Base-by-base conservation (phyloP, 2,329 filamentous ascomycete species). In the Scedosporium dehoogii region DNA sequence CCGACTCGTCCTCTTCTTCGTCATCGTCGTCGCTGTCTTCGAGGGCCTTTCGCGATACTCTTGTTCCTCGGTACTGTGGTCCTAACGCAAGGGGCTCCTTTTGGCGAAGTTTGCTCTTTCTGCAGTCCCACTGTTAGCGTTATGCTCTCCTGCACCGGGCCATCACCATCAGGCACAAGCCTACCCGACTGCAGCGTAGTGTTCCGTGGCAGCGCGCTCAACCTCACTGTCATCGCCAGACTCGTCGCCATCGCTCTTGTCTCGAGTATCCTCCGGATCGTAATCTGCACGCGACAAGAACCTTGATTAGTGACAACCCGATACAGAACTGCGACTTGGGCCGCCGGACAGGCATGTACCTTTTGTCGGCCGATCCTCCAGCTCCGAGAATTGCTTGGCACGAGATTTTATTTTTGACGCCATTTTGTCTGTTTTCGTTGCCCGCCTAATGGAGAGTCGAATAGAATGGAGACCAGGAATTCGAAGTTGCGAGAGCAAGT, bases 71-170 rank as follows among this genome's bases (percentile, higher is more conserved):
- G 74, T 97, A 97, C 70, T 91, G 84, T 14, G 88, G 86, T 0
- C 92, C 93, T 1, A 97, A 79, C 0, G 84, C 76, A 18, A 87
- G 75, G 25, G 82, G 81, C 41, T 91, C 86, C 63, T 85, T 85
- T 70, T 90, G 87, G 66, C 91, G 86, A 67, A 97, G 78, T 72
- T 90, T 93, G 76, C 89, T 94, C 79, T 92, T 94, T 21, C 86
- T 88, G 64, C 65, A 27, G 29, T 38, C n/a, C 14, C 42, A 4
- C 7, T 16, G 59, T 60, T 60, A 60, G 44, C 44, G 9, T 14
- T 16, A 18, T 4, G 33, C 56, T 41, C 16, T 51, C 46, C 29
- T 38, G 33, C 10, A 14, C 33, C 10, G 10, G 33, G 10, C 33
- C 33, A 38, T 38, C 10, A 12, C 33, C 33, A 38, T 38, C 10